Evolutionary conservation across 2,329 filamentous ascomycete genomes (phyloP).

Genomic region (Calycina marina): DNA sequence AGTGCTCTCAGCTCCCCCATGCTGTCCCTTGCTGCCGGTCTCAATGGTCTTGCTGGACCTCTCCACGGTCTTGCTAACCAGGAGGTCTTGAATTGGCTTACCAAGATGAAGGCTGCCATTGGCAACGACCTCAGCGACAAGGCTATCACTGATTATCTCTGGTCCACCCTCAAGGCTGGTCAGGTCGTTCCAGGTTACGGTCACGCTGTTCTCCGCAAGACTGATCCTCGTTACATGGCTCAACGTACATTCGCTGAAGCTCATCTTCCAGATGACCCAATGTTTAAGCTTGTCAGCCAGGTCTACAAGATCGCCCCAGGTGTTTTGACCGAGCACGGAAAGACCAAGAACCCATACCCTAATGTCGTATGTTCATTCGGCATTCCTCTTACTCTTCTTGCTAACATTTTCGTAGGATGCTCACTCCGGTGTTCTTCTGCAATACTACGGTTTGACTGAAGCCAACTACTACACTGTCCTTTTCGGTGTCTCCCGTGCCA

Average conservation of each 20-base stretch:
- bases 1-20: conserved; percentile 93
- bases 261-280: conserved; percentile 90
- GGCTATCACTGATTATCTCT: conserved; percentile 97
- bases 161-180: conserved; percentile 88
- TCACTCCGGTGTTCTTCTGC: conserved; percentile 96
- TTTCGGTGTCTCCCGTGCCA: conserved; percentile 94
- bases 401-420: conserved; percentile 78
- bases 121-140: conserved; percentile 93
- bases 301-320: conserved; percentile 99
- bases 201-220: conserved; percentile 98
- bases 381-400: conserved; percentile 95
- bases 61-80: conserved; percentile 99
- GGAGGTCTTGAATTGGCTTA: conserved; percentile 98
- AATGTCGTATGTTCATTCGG: conserved; percentile 58
- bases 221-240: conserved; percentile 94
- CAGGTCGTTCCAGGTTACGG: conserved; percentile 97
- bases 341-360: conserved; percentile 93
- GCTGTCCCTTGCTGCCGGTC: conserved; percentile 88
- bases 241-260: conserved; percentile 86
- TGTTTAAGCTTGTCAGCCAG: conserved; percentile 99
- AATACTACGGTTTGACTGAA: conserved; percentile 98
- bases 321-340: conserved; percentile 98
- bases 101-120: conserved; percentile 92
- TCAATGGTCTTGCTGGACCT: conserved; percentile 95
- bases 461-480: conserved; percentile 99